Base-by-base conservation (phyloP, 768 basidiomycete genomes). In the button mushroom (Agaricus bisporus) region DNA sequence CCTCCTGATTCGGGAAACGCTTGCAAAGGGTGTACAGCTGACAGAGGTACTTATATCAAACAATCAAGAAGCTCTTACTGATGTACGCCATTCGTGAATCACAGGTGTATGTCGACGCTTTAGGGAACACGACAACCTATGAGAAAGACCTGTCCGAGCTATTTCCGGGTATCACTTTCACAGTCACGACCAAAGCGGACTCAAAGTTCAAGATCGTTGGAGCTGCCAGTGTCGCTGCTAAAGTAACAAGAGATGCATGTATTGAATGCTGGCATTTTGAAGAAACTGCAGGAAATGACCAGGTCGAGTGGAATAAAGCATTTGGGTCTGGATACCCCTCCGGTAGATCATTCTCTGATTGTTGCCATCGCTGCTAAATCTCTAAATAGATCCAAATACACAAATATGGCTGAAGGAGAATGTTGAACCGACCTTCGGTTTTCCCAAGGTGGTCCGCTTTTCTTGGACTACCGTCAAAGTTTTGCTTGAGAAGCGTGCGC, bases 141-240 rank as follows among this genome's bases (percentile, higher is more conserved):
- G 83, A 97, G 70, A 76, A 80, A 20, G 88, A 90, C 62, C 80
- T 99, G 2, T 86, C 88, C 11, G 75, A 77, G 6, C 63, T 85
- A 29, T 99, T 98, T 67, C 90, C 91, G 0, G 83, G 81, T 6
- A 88, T 98, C 58, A 70, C 73, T 38, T 95, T 99, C 65, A 94
- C 91, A 0, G 97, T 99, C 20, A 80, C 85, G 9, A 81, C 83
- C 25, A 98, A 99, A 68, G 97, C 97, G 14, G 97, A 99, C 64
- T 85, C 86, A n/a, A 84, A 90, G 57, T 99, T 82, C 78, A 97
- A 94, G 63, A 95, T 99, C 56, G 97, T 99, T 55, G 88, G 92
- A 18, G 97, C 97, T 5, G 97, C 95, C 1, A 93, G 91, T 65
- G 91, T 98, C n/a, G 93, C 93, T 2, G 97, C 97, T 2, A 99